Base-by-base conservation (phyloP, 1,284 basidiomycete species). In the Irpex lacteus region DNA sequence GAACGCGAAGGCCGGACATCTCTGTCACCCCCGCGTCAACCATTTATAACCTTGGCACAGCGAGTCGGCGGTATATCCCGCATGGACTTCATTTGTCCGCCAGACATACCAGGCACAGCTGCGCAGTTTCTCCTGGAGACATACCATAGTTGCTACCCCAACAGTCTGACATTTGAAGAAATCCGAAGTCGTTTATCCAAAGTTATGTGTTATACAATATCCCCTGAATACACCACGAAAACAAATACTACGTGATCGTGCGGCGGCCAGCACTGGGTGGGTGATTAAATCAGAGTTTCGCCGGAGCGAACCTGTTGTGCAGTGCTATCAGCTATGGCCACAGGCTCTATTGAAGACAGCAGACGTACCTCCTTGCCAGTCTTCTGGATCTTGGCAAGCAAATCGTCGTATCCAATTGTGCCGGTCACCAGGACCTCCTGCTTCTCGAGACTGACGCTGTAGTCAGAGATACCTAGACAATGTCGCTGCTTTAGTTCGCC, bases 311-410 rank as follows among this genome's bases (percentile, higher is more conserved):
- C 77, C 76, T 78, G 64, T 44, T 78, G 64, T 44, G 15, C 57
- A 55, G 34, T n/a, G 19, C n/a, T 60, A 49, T 57, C 64, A 59
- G 38, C 60, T 11, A 40, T 13, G 49, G 36, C 63, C 55, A 57
- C 18, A 65, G 21, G 9, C 21, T 38, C 55, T 52, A 18, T 49
- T 19, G 15, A n/a, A 5, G 66, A 65, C 8, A 19, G 44, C 19
- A 58, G 7, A 71, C 80, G 62, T 63, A 88, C 87, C 83, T 89
- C 85, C 78, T 95, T 95, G 68, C 94, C 94, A 2, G 93, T 95
- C 85, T 94, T 95, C 82, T 87, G 86, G 75, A 95, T 93, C 81
- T 83, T 92, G 59, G 80, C 87, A 47, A 88, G 75, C 54, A 94
- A 80, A 3, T 82, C 81, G 0, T 94, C 90, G 73, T 91, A 93